Evolutionary conservation across 768 basidiomycete genomes (phyloP).

Genomic region (Suillus placidus): DNA sequence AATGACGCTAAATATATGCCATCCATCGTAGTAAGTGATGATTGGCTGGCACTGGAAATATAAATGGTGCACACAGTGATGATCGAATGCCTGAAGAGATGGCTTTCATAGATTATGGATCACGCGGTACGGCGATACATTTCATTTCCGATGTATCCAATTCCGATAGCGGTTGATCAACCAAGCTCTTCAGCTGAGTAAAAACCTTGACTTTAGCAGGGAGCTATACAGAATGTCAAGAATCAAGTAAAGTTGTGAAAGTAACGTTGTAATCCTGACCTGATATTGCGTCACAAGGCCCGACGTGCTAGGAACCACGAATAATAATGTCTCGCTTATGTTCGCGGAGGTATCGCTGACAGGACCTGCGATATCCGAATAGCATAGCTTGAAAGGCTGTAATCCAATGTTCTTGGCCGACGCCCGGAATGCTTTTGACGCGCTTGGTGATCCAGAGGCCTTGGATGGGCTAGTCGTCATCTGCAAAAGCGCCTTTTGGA

Average conservation of each 20-base stretch:
- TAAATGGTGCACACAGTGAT: background rate
- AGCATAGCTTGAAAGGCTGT: slow-evolving; percentile 27
- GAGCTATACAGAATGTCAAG: slow-evolving; percentile 34
- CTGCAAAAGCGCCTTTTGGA: slow-evolving; percentile 40
- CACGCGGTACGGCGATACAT: background rate
- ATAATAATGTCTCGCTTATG: slow-evolving; percentile 66
- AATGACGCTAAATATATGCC: background rate
- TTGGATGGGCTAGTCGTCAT: slow-evolving; percentile 20
- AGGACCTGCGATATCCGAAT: slow-evolving; percentile 15
- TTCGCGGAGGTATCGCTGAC: background rate
- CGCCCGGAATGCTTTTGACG: slow-evolving; percentile 13
- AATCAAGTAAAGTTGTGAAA: background rate
- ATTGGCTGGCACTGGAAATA: background rate
- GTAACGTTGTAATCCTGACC: slow-evolving; percentile 40
- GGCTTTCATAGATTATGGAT: background rate
- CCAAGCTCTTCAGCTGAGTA: slow-evolving; percentile 32
- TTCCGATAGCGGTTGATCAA: slow-evolving; percentile 23
- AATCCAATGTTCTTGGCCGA: slow-evolving; percentile 22
- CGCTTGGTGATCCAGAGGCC: slow-evolving; percentile 1
- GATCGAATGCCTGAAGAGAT: background rate
- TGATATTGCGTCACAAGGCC: slow-evolving; percentile 74
- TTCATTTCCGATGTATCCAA: slow-evolving; percentile 16
- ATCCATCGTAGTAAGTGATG: background rate
- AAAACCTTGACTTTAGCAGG: slow-evolving; percentile 49
- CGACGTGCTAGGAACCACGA: slow-evolving; percentile 76